phyloP scores from a whole-genome alignment of 192 early-diverging fungal species.

The Rhizophagus clarus region DNA sequence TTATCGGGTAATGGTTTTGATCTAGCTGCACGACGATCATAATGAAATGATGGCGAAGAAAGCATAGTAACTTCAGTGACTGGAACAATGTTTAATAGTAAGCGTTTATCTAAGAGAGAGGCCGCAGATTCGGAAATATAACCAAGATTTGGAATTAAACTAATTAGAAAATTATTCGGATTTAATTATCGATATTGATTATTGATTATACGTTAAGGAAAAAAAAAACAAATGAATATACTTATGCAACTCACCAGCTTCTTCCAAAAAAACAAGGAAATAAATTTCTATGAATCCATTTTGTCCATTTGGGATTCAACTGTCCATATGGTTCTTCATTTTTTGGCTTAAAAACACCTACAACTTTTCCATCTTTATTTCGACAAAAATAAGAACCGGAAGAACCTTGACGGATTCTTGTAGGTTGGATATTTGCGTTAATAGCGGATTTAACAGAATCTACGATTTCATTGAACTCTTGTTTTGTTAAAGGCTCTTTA shows the following conservation, averaged over 20 bases:
- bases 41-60: constrained; percentile 76
- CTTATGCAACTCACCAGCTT: constrained; percentile 51
- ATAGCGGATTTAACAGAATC: constrained; percentile 58
- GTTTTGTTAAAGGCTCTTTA: constrained; percentile 46
- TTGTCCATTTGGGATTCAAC: constrained; percentile 85
- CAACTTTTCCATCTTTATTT: constrained; percentile 70
- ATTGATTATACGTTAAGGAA: neutral
- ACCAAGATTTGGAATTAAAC: constrained; percentile 85
- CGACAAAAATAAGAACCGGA: constrained; percentile 92
- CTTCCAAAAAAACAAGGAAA: constrained; percentile 91
- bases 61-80: constrained; percentile 77
- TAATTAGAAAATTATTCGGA: constrained; percentile 17
- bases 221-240: neutral
- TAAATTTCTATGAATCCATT: constrained; percentile 87
- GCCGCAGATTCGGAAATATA: constrained; percentile 91
- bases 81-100: constrained; percentile 82
- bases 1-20: constrained; percentile 69
- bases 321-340: constrained; percentile 72
- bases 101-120: constrained; percentile 71
- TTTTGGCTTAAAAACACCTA: constrained; percentile 91
- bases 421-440: constrained; percentile 44
- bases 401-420: constrained; percentile 71
- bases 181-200: neutral
- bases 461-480: constrained; percentile 47
- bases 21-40: constrained; percentile 54